Conservation (phyloP, 306 rosid genomes). For the Casuarina glauca region DNA sequence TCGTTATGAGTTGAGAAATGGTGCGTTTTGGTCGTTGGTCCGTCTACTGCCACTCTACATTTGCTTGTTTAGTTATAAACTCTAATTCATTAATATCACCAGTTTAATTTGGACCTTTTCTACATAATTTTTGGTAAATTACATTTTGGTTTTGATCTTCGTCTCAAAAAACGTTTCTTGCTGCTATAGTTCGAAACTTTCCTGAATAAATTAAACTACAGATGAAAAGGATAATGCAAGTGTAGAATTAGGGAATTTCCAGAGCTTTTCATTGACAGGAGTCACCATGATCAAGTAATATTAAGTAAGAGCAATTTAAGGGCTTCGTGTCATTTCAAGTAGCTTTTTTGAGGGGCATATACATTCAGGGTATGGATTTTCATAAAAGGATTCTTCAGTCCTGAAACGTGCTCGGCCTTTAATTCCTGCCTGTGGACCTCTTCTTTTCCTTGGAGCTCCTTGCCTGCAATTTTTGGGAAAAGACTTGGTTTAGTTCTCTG, state of each 20-base stretch:
- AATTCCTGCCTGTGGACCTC: constrained; percentile 59
- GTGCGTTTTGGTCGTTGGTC: no score
- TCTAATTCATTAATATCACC: no score
- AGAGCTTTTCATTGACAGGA: not conserved
- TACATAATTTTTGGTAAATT: no score
- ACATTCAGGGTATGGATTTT: constrained; percentile 92
- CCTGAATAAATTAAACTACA: not conserved
- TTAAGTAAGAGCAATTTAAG: not conserved
- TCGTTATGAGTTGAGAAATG: no score
- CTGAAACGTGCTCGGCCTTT: constrained; percentile 84
- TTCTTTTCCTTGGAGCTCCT: constrained; percentile 87
- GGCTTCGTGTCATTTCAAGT: constrained; percentile 32
- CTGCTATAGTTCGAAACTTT: no score
- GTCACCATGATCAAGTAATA: not conserved
- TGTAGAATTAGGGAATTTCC: not conserved
- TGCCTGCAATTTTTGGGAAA: constrained; percentile 48
- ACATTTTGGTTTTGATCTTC: no score
- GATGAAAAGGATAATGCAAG: not conserved
- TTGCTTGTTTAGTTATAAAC: no score
- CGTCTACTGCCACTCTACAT: no score
- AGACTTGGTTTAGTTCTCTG: constrained; percentile 15
- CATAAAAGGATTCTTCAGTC: constrained; percentile 85
- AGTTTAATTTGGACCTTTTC: no score
- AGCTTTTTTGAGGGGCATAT: constrained; percentile 60
- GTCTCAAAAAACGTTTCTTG: no score